A percentile compares a stretch with the other conserved stretches of the same genome.
Evolutionary conservation across 441 rosid species (phyloP).

Genomic region (Jatropha podagrica): DNA sequence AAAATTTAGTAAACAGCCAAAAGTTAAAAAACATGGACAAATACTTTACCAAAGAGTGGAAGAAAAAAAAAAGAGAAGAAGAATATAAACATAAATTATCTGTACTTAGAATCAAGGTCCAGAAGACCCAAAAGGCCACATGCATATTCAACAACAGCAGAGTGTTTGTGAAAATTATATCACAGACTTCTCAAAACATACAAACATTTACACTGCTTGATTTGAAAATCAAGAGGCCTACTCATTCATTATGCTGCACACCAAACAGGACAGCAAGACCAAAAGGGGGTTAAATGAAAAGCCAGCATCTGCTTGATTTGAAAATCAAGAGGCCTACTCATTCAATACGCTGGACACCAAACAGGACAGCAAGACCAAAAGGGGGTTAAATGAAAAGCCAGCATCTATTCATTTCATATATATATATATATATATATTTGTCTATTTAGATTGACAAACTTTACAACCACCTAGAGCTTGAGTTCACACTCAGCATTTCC

Average conservation of each 20-base stretch:
- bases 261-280: neutral
- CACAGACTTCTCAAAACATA: neutral
- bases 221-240: neutral
- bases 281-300: neutral
- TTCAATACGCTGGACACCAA: too few relatives aligned
- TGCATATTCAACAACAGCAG: neutral
- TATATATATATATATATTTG: neutral
- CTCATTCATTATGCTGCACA: neutral
- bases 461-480: neutral
- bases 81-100: neutral
- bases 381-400: slow-evolving; percentile 1
- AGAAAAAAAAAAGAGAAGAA: neutral
- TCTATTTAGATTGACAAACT: neutral
- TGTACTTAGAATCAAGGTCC: neutral
- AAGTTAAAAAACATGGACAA: neutral
- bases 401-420: neutral
- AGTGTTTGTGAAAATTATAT: neutral
- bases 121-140: neutral
- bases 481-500: neutral
- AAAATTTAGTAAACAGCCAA: neutral
- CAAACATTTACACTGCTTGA: neutral
- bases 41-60: neutral
- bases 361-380: neutral
- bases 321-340: too few relatives aligned
- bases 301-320: too few relatives aligned